Base-by-base conservation (phyloP, 2,329 filamentous ascomycete genomes). In the Aureobasidium melanogenum region DNA sequence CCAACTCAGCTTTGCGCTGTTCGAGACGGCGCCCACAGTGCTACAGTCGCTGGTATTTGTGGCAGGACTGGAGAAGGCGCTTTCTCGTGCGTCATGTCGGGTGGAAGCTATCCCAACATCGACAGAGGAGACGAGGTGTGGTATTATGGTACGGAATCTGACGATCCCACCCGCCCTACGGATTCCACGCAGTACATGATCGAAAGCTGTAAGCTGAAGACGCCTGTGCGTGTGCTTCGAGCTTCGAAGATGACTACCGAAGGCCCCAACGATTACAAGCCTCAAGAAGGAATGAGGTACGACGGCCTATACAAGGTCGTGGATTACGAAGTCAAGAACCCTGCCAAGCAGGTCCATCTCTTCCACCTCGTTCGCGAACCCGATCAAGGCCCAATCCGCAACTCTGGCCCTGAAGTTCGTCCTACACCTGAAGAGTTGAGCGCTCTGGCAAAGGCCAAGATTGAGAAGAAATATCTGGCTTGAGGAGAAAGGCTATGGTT, bases 221-320 rank as follows among this genome's bases (percentile, higher is more conserved):
- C 17, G 2, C 74, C 75, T 0, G 74, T 85, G 3, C 75, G 83
- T 1, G 76, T 85, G 3, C 72, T 85, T 6, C 77, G 83, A 1
- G 78, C 77, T 0, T 66, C 69, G 5, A 76, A 78, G 19, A 68
- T 59, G 30, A 50, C 32, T 1, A 57, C 54, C 77, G 2, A 68
- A 69, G 10, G 67, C 65, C 1, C 76, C 76, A 19, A 48, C 15
- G 63, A 61, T 0, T 82, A 76, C 58, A 72, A 77, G 0, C 83
- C 83, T 0, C 62, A 67, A 1, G 63, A 71, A 10, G 82, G 82
- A 0, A 73, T 82, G n/a, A 71, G 83, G 1, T 85, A 85, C 57
- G 82, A 85, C 67, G 83, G 83, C 0, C 67, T 85, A 0, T 86
- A 85, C 64, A 67, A 71, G 6, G 76, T 84, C 5, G 71, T 70